Base-by-base conservation (phyloP, 192 early-diverging fungal species). In the Geosiphon pyriformis region DNA sequence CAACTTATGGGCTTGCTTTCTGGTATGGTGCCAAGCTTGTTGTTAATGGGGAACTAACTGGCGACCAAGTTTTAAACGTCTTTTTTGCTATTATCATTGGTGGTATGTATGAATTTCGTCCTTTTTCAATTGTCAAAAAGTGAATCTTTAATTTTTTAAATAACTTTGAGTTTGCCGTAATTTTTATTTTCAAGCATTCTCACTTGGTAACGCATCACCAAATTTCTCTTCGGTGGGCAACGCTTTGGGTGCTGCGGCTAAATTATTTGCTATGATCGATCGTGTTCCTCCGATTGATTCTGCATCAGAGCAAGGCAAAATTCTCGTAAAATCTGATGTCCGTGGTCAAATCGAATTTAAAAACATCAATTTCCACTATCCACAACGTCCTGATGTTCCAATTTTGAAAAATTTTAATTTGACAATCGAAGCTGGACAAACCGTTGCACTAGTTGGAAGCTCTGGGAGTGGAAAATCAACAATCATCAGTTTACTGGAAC, bases 371-470 rank as follows among this genome's bases (percentile, higher is more conserved):
- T 98, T 98, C 77, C 42, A 74, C 58, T 98, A 98, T 67, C 93
- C 94, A 20, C 79, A 88, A 29, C 82, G 92, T 17, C 83, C 83
- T 0, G 88, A 93, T 22, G 88, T 93, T n/a, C 79, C 71, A 33
- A 85, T 98, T 15, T 74, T 98, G 62, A 77, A 87, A 25, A 77
- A 79, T 15, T 79, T 96, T 54, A 85, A 72, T 69, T 76, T 98
- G 34, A 80, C 68, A 47, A 78, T 94, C 50, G 68, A 76, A 29
- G 77, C 86, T 11, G 94, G 95, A 4, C 78, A 85, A 49, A 91
- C 86, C 1, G 87, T 95, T n/a, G 95, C 94, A 25, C 78, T 98
- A 42, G 93, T 93, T 32, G 95, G 96, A 33, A 85, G 81, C 42
- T 93, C 90, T 25, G 95, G 95, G 26, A 75, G 77, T 17, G 89